A percentile compares a stretch with the other conserved stretches of the same genome.
These are phyloP conservation scores for Francoa sonchifolia DNA, from an alignment of 441 rosid species.

Conservation along the genomic window DNA sequence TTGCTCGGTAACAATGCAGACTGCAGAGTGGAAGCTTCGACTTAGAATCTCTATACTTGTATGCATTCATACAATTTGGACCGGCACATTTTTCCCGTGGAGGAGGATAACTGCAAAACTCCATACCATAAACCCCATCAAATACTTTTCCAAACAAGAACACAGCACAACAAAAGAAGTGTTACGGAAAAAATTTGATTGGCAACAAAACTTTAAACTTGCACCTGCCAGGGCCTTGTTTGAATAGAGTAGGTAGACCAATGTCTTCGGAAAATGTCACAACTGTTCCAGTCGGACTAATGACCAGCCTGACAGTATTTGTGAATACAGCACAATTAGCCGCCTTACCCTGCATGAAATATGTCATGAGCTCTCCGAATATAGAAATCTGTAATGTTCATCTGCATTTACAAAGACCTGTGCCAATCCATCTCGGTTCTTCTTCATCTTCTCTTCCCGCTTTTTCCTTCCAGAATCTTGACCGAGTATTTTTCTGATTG, in stretches of 20 bases:
- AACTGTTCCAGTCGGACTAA: slow-evolving; percentile 60
- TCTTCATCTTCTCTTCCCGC: slow-evolving; percentile 68
- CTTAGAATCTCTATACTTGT: slow-evolving; percentile 74
- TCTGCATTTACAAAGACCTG: slow-evolving; percentile 34
- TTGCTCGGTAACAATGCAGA: slow-evolving; percentile 73
- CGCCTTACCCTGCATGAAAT: slow-evolving; percentile 55
- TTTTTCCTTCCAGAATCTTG: slow-evolving; percentile 91
- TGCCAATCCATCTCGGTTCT: slow-evolving; percentile 67
- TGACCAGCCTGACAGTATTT: slow-evolving; percentile 46
- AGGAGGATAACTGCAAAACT: slow-evolving; percentile 64
- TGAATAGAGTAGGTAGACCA: slow-evolving; percentile 67
- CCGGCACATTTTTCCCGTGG: slow-evolving; percentile 85
- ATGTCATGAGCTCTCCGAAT: slow-evolving; percentile 2
- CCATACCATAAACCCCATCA: slow-evolving; percentile 3
- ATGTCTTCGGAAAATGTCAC: slow-evolving; percentile 63
- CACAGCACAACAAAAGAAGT: neutral
- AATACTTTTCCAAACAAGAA: slow-evolving; percentile 7
- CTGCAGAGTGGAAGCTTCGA: slow-evolving; percentile 84
- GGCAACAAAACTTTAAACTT: neutral
- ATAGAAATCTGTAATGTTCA: neutral
- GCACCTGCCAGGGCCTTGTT: slow-evolving; percentile 45
- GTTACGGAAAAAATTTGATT: neutral
- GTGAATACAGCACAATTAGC: slow-evolving; percentile 42
- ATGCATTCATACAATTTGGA: slow-evolving; percentile 64
- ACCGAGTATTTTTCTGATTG: slow-evolving; percentile 85